A percentile compares a stretch with the other conserved stretches of the same genome.
phyloP scores from a whole-genome alignment of 768 basidiomycete species.

The Naganishia friedmannii region DNA sequence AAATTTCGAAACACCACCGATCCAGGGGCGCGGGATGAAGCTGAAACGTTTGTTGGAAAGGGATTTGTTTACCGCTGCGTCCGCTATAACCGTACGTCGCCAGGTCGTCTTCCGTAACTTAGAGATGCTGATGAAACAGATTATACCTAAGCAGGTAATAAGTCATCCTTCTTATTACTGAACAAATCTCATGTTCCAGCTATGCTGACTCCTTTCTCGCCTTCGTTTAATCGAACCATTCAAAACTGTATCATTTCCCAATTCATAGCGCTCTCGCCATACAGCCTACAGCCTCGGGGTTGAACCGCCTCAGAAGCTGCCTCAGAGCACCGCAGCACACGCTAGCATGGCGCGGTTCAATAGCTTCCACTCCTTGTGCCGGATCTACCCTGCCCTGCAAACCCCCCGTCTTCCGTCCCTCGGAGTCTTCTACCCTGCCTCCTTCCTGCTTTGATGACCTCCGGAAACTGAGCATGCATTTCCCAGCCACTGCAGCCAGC shows the following conservation, averaged over 20 bases:
- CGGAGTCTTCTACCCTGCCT: not conserved
- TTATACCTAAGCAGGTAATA: not conserved
- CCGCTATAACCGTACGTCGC: not conserved
- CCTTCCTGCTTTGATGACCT: not conserved
- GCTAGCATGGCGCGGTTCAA: not conserved
- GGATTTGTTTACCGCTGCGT: not conserved
- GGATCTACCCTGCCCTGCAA: not conserved
- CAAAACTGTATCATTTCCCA: constrained; percentile 5
- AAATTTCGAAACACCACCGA: not conserved
- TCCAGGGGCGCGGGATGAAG: no score
- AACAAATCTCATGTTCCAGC: not conserved
- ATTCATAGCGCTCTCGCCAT: not conserved
- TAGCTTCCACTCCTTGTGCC: not conserved
- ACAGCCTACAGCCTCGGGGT: not conserved
- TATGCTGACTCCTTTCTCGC: not conserved
- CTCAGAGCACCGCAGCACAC: no score
- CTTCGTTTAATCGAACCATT: not conserved
- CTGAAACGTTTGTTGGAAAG: not conserved
- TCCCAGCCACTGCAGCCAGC: no score
- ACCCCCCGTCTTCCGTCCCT: not conserved
- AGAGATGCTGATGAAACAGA: not conserved
- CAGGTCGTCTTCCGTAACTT: not conserved
- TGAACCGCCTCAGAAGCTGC: not conserved
- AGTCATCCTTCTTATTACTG: not conserved
- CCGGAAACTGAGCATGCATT: constrained; percentile 3